Conservation (phyloP, 1,139 yeast genomes). For the Sugiyamaella neomexicana region DNA sequence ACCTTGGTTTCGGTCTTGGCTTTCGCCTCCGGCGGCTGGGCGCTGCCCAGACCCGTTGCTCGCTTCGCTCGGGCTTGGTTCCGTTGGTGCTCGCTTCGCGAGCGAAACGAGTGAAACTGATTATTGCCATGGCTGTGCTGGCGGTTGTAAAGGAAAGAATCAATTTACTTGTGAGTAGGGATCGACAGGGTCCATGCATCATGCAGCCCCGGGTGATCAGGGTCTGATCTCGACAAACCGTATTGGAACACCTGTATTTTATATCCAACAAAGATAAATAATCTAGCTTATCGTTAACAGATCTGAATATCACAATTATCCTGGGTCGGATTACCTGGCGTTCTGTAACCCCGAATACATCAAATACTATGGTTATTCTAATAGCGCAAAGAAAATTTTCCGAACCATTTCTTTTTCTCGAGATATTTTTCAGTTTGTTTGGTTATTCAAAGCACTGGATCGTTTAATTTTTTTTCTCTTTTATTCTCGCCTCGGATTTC, state of each 20-base stretch:
- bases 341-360: too few species aligned
- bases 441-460: not conserved
- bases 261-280: too few species aligned
- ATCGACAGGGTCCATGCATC: not conserved
- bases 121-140: too few species aligned
- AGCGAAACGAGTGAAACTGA: not conserved
- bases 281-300: too few species aligned
- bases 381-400: constrained; percentile 2
- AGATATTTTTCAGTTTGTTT: constrained; percentile 11
- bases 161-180: not conserved
- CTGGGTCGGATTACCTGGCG: too few species aligned
- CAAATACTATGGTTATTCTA: not conserved
- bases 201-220: not conserved
- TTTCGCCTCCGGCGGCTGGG: not conserved
- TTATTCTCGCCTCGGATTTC: too few species aligned
- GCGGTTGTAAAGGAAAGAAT: too few species aligned
- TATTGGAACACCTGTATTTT: not conserved
- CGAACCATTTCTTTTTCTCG: constrained; percentile 5
- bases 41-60: not conserved
- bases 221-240: too few species aligned
- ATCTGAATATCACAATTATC: too few species aligned
- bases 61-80: too few species aligned
- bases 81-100: not conserved
- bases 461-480: not conserved
- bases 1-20: too few species aligned